Evolutionary conservation across 1,284 basidiomycete genomes (phyloP), one percentile per base, ranked within the genome.

Genomic region (Microbotryum violaceum): DNA sequence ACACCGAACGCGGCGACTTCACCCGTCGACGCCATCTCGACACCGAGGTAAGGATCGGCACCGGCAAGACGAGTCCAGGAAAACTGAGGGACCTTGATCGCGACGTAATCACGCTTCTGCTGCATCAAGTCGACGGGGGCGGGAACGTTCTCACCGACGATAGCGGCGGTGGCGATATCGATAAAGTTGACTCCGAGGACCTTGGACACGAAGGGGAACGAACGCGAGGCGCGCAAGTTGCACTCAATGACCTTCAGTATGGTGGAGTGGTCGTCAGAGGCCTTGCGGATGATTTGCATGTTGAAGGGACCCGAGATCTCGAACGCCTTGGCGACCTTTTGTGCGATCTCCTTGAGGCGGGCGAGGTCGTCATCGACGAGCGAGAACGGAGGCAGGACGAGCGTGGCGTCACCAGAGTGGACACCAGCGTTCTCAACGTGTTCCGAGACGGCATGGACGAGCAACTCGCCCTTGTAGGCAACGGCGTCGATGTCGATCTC

Each of bases 401-500:
- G 83, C 2, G 94, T 98, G 23, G 94, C 94, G 72, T 98, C 96
- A 70, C 94, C 92, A 56, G 92, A 97, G 78, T 97, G 86, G 3
- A 98, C 93, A 71, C 94, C 94, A 16, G 94, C 96, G 74, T 98
- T 98, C 79, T 98, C 96, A 73, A 98, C 93, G 76, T 98, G 96
- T 79, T 98, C 94, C 20, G 94, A 98, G 75, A 97, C 89, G 79
- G 92, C 97, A 77, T 98, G 94, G 93, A 97, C 97, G 75, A 97
- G 82, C 83, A 97, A 86, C 81, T 96, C 91, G 50, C 94, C 94
- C 73, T 93, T 90, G 77, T 88, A 89, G 56, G 96, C 96, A 49
- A 98, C 86, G 27, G 96, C 94, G 74, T 98, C 94, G 91, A 98
- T 97, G 80, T 98, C 96, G 71, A 97, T 98, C 79, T 98, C 96